phyloP scores from a whole-genome alignment of 495 filamentous ascomycete genomes.

The Chaetomium cochliodes region DNA sequence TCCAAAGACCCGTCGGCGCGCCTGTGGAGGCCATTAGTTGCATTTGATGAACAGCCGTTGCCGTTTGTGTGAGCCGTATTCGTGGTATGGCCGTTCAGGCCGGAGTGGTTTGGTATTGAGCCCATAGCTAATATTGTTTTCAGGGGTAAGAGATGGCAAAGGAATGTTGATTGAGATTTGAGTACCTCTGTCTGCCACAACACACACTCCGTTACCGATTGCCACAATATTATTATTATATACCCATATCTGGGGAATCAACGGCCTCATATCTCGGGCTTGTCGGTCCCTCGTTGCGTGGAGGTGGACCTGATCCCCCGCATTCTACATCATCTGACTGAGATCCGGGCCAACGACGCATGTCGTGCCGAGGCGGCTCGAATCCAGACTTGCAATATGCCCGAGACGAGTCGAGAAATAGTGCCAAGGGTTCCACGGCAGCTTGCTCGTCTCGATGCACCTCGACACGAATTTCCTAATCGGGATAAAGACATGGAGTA shows the following conservation, averaged over 20 bases:
- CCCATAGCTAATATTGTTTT: neutral
- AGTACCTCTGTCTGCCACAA: neutral
- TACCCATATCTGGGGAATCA: neutral
- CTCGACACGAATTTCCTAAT: slow-evolving; percentile 5
- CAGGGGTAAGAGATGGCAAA: neutral
- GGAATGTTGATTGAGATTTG: neutral
- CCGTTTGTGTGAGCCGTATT: neutral
- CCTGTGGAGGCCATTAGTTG: neutral
- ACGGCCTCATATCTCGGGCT: too few relatives aligned
- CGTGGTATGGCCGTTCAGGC: neutral
- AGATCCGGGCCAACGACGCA: neutral
- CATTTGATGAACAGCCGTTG: neutral
- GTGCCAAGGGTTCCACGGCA: too few relatives aligned
- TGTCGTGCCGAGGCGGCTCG: slow-evolving; percentile 1
- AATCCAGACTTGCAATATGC: neutral
- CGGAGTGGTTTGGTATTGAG: neutral
- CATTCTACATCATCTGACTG: neutral
- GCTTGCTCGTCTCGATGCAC: neutral
- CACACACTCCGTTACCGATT: neutral
- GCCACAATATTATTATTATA: neutral
- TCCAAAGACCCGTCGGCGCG: neutral
- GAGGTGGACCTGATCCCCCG: too few relatives aligned
- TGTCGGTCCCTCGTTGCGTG: too few relatives aligned
- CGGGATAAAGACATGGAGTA: neutral
- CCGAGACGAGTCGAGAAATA: neutral